Evolutionary conservation across 2,329 filamentous ascomycete genomes (phyloP), one percentile per base, ranked within the genome.

Genomic region (Beauveria brongniartii): DNA sequence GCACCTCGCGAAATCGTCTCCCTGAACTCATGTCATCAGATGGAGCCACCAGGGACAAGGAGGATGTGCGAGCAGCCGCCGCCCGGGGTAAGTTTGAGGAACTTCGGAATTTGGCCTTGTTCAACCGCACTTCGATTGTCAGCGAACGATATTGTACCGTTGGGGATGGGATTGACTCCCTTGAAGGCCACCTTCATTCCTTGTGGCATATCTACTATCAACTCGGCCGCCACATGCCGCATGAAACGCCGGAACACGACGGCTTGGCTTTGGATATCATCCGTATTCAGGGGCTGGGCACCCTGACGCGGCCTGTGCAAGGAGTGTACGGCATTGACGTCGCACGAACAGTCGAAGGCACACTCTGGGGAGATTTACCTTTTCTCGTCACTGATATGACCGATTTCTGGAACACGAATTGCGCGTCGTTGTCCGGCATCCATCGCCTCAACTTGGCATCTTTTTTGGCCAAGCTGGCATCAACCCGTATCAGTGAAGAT

Each of bases 391-490:
- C 53, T 26, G 59, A 61, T 22, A 57, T 61, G 34, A 61, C 44
- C 30, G 46, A 57, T 10, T 52, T 43, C 37, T 61, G 59, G 52
- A 47, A 52, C 18, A 61, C 55, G 14, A 50, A 61, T 51, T 61
- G 24, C 44, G 53, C 53, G 24, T 28, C 59, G 4, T 34, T 61
- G 59, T 30, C 37, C n/a, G 59, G 43, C 48, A 20, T 16, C 52
- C 43, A 61, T 47, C 59, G 59, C 46, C 24, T 53, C 20, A 61
- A 61, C 30, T 53, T 61, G 26, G 46, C 59, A 14, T 51, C 44
- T 37, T 58, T 61, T 46, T 44, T 61, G 18, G 53, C 59, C 59
- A 61, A 61, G 46, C 28, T 57, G 24, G 59, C 53, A 22, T 61
- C 53, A 20, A 52, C 28, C 30, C 43, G 59, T 22, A 40, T 58